These are phyloP conservation scores for Canna indica DNA, from an alignment of 176 grass and related monocot genomes.

Conservation along the genomic window DNA sequence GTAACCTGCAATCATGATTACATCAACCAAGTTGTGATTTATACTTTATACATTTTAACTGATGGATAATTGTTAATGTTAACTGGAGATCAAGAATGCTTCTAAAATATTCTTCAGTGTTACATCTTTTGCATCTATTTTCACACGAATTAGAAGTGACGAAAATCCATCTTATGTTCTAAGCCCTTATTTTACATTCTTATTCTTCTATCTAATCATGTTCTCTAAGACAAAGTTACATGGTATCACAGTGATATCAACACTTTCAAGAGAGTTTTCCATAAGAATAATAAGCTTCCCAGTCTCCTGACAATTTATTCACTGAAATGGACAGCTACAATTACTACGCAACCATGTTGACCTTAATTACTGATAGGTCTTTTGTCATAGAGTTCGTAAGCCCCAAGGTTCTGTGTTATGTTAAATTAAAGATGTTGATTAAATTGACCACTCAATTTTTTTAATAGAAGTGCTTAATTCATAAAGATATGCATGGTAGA, in stretches of 20 bases:
- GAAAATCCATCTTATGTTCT: no score
- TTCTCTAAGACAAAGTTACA: background rate
- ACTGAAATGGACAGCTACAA: no score
- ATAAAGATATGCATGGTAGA: background rate
- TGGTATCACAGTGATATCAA: background rate
- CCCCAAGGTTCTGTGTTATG: background rate
- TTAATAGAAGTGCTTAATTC: background rate
- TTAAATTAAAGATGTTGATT: background rate
- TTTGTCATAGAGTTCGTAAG: background rate
- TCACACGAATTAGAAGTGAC: no score
- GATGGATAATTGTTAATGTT: background rate
- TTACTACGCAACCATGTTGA: no score
- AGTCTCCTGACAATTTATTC: no score
- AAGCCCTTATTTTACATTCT: no score
- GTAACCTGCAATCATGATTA: background rate
- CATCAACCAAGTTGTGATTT: background rate
- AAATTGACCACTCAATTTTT: background rate
- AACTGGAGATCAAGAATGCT: background rate
- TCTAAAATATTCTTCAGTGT: background rate
- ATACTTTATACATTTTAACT: background rate
- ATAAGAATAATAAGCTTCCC: background rate
- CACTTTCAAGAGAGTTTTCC: background rate
- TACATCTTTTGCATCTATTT: background rate
- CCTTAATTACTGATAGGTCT: background rate
- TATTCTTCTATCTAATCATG: no score